A percentile compares a stretch with the other conserved stretches of the same genome.
These are phyloP conservation scores for Fomes fomentarius DNA, from an alignment of 1,284 basidiomycete genomes.

Conservation along the genomic window DNA sequence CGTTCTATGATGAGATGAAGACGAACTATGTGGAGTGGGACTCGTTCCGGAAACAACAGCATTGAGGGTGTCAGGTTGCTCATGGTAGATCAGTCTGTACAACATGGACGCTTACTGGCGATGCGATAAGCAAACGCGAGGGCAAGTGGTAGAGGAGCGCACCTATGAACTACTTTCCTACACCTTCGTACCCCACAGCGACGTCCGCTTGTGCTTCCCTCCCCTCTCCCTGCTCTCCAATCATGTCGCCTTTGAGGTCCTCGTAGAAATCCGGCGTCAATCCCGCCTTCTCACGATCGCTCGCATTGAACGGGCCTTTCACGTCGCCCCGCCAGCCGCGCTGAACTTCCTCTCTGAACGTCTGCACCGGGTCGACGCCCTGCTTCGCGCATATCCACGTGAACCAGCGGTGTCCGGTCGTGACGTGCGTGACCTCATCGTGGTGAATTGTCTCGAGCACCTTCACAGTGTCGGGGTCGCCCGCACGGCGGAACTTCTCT, in stretches of 20 bases:
- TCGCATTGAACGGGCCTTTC: conserved; percentile 85
- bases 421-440: conserved; percentile 87
- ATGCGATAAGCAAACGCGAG: neutral
- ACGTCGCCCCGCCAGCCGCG: conserved; percentile 79
- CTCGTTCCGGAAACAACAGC: conserved; percentile 5
- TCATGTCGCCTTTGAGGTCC: conserved; percentile 64
- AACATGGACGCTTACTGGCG: neutral
- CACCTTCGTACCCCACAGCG: conserved; percentile 16
- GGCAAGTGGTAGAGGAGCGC: neutral
- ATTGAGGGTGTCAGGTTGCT: neutral
- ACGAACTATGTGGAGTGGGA: conserved; percentile 18
- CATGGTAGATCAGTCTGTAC: neutral
- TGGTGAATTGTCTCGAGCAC: conserved; percentile 80
- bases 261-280: conserved; percentile 75
- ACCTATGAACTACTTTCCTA: neutral
- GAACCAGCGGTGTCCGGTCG: conserved; percentile 86
- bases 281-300: conserved; percentile 77
- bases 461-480: conserved; percentile 72
- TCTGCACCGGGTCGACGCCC: conserved; percentile 67
- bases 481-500: conserved; percentile 71
- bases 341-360: conserved; percentile 78
- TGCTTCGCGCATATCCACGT: conserved; percentile 74
- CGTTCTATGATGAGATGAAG: conserved; percentile 25
- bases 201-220: conserved; percentile 3
- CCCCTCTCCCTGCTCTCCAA: conserved; percentile 6